Percentiles rank a stretch among this genome's conserved stretches.
phyloP scores from a whole-genome alignment of 2,329 filamentous ascomycete species.

The Monascus ruber region DNA sequence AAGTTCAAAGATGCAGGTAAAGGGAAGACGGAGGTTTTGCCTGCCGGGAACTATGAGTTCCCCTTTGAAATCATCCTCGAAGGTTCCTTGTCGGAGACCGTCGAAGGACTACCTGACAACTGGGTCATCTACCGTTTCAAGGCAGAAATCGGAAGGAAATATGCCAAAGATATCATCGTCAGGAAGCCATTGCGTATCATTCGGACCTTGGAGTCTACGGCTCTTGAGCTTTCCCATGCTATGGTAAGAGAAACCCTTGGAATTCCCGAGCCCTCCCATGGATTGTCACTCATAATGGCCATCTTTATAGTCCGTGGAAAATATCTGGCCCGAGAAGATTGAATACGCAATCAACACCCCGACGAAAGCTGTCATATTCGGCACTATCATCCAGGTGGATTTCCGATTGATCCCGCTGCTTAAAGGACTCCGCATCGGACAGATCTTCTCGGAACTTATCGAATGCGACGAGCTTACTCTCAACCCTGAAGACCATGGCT shows the following conservation, averaged over 20 bases:
- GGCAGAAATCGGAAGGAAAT: conserved; percentile 80
- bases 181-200: conserved; percentile 70
- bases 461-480: conserved; percentile 61
- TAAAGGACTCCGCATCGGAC: conserved; percentile 79
- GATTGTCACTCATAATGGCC: too few species aligned
- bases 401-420: conserved; percentile 79
- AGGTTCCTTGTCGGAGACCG: conserved; percentile 63
- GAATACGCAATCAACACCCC: conserved; percentile 91
- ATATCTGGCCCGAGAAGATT: conserved; percentile 95
- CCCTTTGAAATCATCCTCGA: conserved; percentile 66
- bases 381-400: conserved; percentile 71
- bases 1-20: conserved; percentile 48
- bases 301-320: conserved; percentile 60
- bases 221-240: conserved; percentile 68
- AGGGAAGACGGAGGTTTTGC: conserved; percentile 44
- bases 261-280: too few species aligned
- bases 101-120: conserved; percentile 78
- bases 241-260: conserved; percentile 47
- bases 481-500: conserved; percentile 35
- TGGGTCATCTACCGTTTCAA: conserved; percentile 86
- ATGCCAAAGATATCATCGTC: conserved; percentile 74
- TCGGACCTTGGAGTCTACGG: conserved; percentile 62
- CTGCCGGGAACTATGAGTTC: conserved; percentile 72
- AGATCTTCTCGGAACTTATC: conserved; percentile 66
- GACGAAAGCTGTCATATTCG: conserved; percentile 88